phyloP scores from a whole-genome alignment of 495 filamentous ascomycete genomes.

The Trichoderma erinaceum region DNA sequence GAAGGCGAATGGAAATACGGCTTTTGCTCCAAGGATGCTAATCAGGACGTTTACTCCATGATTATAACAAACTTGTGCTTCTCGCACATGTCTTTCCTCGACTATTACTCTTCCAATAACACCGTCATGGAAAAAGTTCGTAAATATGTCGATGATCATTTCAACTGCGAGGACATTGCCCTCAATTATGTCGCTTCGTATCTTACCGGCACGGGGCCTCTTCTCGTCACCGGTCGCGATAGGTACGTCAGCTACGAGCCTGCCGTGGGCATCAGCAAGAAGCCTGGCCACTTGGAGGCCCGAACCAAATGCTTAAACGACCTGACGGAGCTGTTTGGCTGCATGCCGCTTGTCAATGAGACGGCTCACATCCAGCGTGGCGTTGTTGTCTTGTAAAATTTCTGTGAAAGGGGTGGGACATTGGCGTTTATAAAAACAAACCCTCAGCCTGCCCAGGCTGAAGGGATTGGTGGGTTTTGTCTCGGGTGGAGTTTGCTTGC shows the following conservation, averaged over 20 bases:
- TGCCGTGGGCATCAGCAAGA: conserved; percentile 20
- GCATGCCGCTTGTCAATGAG: conserved; percentile 19
- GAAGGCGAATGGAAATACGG: conserved; percentile 15
- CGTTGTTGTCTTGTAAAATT: conserved; percentile 8
- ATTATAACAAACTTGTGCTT: conserved; percentile 22
- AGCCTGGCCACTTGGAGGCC: conserved; percentile 15
- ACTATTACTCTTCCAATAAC: conserved; percentile 22
- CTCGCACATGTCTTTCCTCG: conserved; percentile 20
- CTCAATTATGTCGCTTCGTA: conserved; percentile 21
- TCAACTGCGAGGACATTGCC: conserved; percentile 23
- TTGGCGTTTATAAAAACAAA: neutral
- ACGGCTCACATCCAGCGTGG: conserved; percentile 13
- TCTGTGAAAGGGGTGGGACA: neutral
- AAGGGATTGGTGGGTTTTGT: neutral
- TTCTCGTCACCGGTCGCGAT: conserved; percentile 18
- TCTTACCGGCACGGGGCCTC: conserved; percentile 21
- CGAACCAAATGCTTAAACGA: conserved; percentile 19
- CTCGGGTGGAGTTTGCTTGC: neutral
- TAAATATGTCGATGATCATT: conserved; percentile 20
- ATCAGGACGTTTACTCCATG: conserved; percentile 18
- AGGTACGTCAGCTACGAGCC: conserved; percentile 18
- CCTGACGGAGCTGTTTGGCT: conserved; percentile 17
- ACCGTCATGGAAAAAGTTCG: conserved; percentile 18
- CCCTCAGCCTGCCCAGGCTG: neutral
- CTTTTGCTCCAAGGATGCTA: conserved; percentile 15